phyloP scores from a whole-genome alignment of 2,329 filamentous ascomycete genomes.

The Incumbomyces lentus region DNA sequence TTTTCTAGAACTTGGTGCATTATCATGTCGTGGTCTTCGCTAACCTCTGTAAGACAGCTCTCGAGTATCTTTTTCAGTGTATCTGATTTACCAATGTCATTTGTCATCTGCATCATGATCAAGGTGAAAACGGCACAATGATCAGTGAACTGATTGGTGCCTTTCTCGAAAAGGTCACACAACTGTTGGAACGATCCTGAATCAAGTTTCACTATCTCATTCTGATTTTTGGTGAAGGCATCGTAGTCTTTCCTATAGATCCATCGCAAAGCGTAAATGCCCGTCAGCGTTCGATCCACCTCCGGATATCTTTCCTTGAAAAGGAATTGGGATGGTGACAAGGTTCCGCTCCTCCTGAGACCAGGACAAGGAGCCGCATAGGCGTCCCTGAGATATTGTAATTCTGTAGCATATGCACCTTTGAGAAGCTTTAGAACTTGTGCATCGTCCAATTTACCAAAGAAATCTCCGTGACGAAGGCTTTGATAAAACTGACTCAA shows the following conservation, averaged over 20 bases:
- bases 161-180: conserved; percentile 14
- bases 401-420: conserved; percentile 21
- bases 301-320: conserved; percentile 26
- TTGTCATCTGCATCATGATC: conserved; percentile 24
- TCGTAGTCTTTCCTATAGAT: conserved; percentile 26
- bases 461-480: conserved; percentile 7
- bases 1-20: conserved; percentile 18
- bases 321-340: conserved; percentile 25
- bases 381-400: conserved; percentile 23
- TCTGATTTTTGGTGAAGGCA: conserved; percentile 23
- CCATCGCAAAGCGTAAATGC: conserved; percentile 30
- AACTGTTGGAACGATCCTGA: conserved; percentile 24
- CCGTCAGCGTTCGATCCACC: conserved; percentile 31
- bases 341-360: conserved; percentile 2
- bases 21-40: conserved; percentile 23
- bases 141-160: conserved; percentile 10
- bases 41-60: conserved; percentile 14
- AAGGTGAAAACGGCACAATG: conserved; percentile 20
- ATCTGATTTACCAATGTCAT: conserved; percentile 28
- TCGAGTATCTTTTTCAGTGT: conserved; percentile 16
- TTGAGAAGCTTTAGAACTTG: conserved; percentile 20
- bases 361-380: conserved; percentile 15
- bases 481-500: neutral
- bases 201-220: conserved; percentile 17
- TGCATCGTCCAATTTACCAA: conserved; percentile 11